Base-by-base conservation (phyloP, 2,329 filamentous ascomycete genomes). In the Fonsecaea multimorphosa region DNA sequence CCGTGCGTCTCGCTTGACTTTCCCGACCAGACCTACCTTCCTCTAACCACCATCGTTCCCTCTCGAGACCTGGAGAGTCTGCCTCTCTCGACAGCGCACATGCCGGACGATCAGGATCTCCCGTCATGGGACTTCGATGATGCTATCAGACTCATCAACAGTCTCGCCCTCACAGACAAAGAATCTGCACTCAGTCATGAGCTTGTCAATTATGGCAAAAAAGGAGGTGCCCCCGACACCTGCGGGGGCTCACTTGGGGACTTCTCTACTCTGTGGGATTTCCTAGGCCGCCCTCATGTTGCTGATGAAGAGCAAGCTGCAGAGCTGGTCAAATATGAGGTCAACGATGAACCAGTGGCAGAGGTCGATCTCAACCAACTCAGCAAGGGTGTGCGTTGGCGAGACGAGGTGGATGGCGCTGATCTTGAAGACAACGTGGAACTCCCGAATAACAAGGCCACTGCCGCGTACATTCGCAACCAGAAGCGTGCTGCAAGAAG, bases 41-140 rank as follows among this genome's bases (percentile, higher is more conserved):
- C 66, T 66, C 55, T 70, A 63, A 68, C 61, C 63, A 64, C 58
- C 61, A 27, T n/a, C 24, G 22, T 19, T 29, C 24, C 27, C 40
- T 16, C 34, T 36, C 27, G 57, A 66, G 66, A 61, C 12, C 19
- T 14, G 22, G 44, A 49, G 22, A 32, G 52, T 52, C 34, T 49
- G 53, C 22, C 56, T 49, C 66, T 57, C 56, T 64, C 40, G 16
- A 8, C 38, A 29, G 31, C 29, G 52, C 63, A 58, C 36, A 70
- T 67, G 66, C 52, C 65, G 29, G 63, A 64, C 40, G 63, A 64
- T n/a, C 36, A 62, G 53, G 58, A 68, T 27, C 44, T 64, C 58
- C 44, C 61, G 9, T 59, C 56, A 58, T 83, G 81, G 81, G 81
- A 82, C 73, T 79, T 83, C 65, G 74, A 76, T 69, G 75, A 78